Evolutionary conservation across 148 eudicot genomes (phyloP).

Genomic region (Rheum nobile): DNA sequence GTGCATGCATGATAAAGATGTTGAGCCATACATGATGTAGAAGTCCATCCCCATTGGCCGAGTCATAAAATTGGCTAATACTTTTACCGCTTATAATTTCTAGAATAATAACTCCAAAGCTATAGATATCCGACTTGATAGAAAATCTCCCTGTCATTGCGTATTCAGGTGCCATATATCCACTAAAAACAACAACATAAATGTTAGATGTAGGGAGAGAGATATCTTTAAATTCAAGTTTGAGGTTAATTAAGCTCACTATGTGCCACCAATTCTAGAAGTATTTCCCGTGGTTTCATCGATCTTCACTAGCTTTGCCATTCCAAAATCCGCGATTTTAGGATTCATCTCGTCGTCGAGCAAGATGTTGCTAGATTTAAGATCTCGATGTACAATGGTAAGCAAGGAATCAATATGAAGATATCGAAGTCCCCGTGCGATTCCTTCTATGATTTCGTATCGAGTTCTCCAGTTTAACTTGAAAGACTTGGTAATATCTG

Average conservation of each 20-base stretch:
- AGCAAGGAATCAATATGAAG: conserved; percentile 2
- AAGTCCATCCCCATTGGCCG: neutral
- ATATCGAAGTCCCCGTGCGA: conserved; percentile 1
- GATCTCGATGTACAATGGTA: conserved; percentile 1
- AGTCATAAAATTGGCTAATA: neutral
- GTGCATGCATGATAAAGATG: neutral
- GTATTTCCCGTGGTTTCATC: conserved; percentile 11
- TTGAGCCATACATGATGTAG: neutral
- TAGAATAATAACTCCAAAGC: neutral
- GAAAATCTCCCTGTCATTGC: conserved; percentile 3
- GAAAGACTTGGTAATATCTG: neutral
- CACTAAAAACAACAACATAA: neutral
- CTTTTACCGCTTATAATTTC: conserved; percentile 1
- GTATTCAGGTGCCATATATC: conserved; percentile 4
- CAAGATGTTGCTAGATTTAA: conserved; percentile 7
- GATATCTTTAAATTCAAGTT: neutral
- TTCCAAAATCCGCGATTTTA: conserved; percentile 11
- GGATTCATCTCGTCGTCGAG: conserved; percentile 4
- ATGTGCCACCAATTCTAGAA: conserved; percentile 6
- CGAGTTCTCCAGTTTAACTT: conserved; percentile 1
- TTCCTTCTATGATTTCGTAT: conserved; percentile 5
- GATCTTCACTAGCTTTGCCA: neutral
- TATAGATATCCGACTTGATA: conserved; percentile 8
- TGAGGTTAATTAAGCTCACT: neutral
- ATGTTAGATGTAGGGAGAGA: neutral